phyloP scores from a whole-genome alignment of 1,139 yeast genomes.

The Yamadazyma pseudoaaseri region DNA sequence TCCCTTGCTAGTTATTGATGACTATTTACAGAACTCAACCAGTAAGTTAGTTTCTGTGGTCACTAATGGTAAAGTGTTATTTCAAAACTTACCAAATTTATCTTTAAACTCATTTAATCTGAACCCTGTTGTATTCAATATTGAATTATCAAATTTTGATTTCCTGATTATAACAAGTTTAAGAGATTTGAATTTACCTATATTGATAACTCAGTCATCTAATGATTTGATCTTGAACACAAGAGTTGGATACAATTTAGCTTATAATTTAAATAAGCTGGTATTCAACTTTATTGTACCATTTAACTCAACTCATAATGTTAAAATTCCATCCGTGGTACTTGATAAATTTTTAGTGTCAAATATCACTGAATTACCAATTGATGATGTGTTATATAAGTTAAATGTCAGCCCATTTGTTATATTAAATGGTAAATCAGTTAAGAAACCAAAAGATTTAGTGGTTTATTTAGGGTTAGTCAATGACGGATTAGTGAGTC shows the following conservation, averaged over 20 bases:
- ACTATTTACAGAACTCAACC: conserved; percentile 17
- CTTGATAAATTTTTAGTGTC: conserved; percentile 8
- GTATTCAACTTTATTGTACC: conserved; percentile 69
- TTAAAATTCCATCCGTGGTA: conserved; percentile 3
- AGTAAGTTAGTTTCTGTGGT: conserved; percentile 44
- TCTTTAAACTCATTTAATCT: conserved; percentile 38
- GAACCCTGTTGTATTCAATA: conserved; percentile 57
- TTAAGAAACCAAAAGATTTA: conserved; percentile 31
- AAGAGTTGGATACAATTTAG: conserved; percentile 56
- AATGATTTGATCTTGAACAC: conserved; percentile 48
- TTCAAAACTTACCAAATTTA: conserved; percentile 55
- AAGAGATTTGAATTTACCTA: conserved; percentile 65
- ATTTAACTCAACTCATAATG: conserved; percentile 9
- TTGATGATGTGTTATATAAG: conserved; percentile 26
- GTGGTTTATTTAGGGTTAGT: conserved; percentile 64
- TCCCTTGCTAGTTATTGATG: conserved; percentile 47
- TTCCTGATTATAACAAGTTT: conserved; percentile 65
- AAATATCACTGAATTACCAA: conserved; percentile 14
- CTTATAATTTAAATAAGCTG: conserved; percentile 48
- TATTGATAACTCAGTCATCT: conserved; percentile 62
- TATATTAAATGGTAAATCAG: conserved; percentile 11
- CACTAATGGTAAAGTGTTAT: conserved; percentile 53
- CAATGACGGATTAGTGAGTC: conserved; percentile 38
- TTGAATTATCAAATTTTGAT: conserved; percentile 56
- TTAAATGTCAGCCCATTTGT: conserved; percentile 26